These are phyloP conservation scores for Azolla pinnata DNA, from an alignment of 75 land plant genomes.

Conservation along the genomic window DNA sequence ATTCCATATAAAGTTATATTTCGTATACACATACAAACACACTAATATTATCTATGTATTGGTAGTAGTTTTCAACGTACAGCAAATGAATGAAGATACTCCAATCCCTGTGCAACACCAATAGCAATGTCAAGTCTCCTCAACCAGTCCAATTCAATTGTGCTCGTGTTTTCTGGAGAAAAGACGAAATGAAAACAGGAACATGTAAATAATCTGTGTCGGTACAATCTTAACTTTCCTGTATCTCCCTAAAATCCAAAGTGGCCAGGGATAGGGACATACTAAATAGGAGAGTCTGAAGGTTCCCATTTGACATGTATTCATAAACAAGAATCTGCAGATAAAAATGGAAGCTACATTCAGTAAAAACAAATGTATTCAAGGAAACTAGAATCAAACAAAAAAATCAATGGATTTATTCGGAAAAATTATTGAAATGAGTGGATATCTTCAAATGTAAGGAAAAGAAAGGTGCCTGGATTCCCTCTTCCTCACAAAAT, in stretches of 20 bases:
- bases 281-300: slow-evolving; percentile 23
- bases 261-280: too few relatives aligned
- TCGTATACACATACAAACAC: not conserved
- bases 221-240: not conserved
- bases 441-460: too few relatives aligned
- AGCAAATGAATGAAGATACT: slow-evolving; percentile 24
- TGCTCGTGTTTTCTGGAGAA: not conserved
- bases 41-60: too few relatives aligned
- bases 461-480: slow-evolving; percentile 9
- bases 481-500: slow-evolving; percentile 24
- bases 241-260: not conserved
- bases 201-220: not conserved
- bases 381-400: too few relatives aligned
- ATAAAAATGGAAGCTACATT: too few relatives aligned
- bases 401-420: too few relatives aligned
- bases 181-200: not conserved
- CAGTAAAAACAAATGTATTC: too few relatives aligned
- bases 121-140: slow-evolving; percentile 15
- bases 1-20: not conserved
- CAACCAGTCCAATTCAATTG: slow-evolving; percentile 5
- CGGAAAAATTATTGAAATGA: too few relatives aligned
- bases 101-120: slow-evolving; percentile 25
- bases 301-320: slow-evolving; percentile 30
- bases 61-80: too few relatives aligned
- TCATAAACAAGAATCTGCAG: slow-evolving; percentile 23